Evolutionary conservation across 495 filamentous ascomycete species (phyloP), one percentile per base, ranked within the genome.

Genomic region (Penicillium goetzii): DNA sequence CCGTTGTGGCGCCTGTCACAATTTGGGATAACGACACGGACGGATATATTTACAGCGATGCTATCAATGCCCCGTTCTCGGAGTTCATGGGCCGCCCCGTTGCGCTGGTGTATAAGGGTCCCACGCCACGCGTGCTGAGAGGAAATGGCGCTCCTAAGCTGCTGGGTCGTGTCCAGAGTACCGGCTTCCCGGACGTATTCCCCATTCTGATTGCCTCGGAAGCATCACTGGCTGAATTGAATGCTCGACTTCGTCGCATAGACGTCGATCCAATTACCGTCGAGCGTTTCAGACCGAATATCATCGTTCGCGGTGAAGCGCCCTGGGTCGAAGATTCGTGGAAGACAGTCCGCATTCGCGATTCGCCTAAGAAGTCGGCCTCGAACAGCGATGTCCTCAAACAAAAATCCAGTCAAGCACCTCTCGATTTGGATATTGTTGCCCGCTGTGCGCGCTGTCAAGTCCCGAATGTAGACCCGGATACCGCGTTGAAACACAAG

Each of bases 381-480:
- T n/a, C 7, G 15, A 11, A 32, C n/a, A 38, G 7, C 10, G 51
- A 9, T 41, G 4, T 3, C n/a, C 56, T 28, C n/a, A 55, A 55
- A n/a, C 4, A 41, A n/a, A 26, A 40, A 12, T 1, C 17, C 6
- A 34, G 32, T 17, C 33, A 49, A 5, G 14, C 55, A 32, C 56
- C 63, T 1, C 59, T 82, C 26, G 76, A 74, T 41, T 50, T 85
- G 43, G 84, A 87, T 71, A 86, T 94, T 32, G 87, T 90, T 2
- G 89, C 88, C 62, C 83, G 90, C 17, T 93, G 90, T 17, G 83
- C 85, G 7, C 85, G 93, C 38, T 97, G 93, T 72, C 90, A 89
- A 65, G 80, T 97, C 58, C 93, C 93, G 12, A 97, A 97, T 72
- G 89, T 93, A 3, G 83, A 96, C 76, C 92, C 84, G 12, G 80